phyloP scores from a whole-genome alignment of 1,284 basidiomycete genomes.

The Chondrostereum purpureum region DNA sequence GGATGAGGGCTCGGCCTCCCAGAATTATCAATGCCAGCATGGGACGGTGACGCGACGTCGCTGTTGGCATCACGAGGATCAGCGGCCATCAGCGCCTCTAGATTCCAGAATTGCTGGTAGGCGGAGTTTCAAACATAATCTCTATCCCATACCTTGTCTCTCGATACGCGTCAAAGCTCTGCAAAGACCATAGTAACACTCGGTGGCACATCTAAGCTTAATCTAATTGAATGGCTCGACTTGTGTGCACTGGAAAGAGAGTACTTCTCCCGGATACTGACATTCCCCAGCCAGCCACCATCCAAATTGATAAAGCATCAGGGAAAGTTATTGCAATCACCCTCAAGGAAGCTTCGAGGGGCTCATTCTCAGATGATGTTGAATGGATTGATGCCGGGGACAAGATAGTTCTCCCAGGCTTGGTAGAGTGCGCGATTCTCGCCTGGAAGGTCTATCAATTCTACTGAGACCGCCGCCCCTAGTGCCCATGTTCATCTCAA shows the following conservation, averaged over 20 bases:
- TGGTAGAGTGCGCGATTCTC: slow-evolving; percentile 66
- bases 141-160: background rate
- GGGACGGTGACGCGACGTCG: too few relatives aligned
- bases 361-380: slow-evolving; percentile 28
- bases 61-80: too few relatives aligned
- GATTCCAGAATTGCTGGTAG: slow-evolving; percentile 6
- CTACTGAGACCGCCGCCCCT: slow-evolving; percentile 3
- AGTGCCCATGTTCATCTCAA: slow-evolving; percentile 92
- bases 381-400: slow-evolving; percentile 57
- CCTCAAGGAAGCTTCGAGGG: slow-evolving; percentile 21
- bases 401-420: slow-evolving; percentile 70
- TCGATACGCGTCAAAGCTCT: too few relatives aligned
- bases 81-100: background rate
- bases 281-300: slow-evolving; percentile 58
- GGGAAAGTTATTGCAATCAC: slow-evolving; percentile 66
- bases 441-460: background rate
- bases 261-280: slow-evolving; percentile 54
- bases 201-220: too few relatives aligned
- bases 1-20: too few relatives aligned
- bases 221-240: slow-evolving; percentile 14
- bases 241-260: slow-evolving; percentile 39
- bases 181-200: too few relatives aligned
- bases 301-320: slow-evolving; percentile 53
- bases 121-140: slow-evolving; percentile 1
- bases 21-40: too few relatives aligned